Conservation (phyloP, 1,284 basidiomycete species). For the Amylostereum chailletii region DNA sequence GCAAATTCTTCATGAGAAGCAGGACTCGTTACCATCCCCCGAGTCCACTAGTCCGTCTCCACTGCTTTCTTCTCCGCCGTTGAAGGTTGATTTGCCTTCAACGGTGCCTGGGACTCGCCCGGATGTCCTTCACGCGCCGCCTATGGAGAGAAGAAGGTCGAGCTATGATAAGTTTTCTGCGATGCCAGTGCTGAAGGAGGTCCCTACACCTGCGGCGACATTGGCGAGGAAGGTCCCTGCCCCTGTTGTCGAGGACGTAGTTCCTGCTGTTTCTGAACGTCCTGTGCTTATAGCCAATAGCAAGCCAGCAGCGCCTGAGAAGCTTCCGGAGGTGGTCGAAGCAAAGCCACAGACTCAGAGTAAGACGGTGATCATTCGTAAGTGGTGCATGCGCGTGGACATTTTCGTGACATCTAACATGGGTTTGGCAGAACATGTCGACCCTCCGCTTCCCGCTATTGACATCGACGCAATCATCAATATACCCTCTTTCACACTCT, state of each 20-base stretch:
- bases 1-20: slow-evolving; percentile 41
- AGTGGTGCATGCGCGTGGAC: not conserved
- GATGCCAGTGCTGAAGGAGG: slow-evolving; percentile 61
- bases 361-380: not conserved
- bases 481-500: slow-evolving; percentile 15
- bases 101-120: not conserved
- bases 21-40: not conserved
- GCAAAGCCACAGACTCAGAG: not conserved
- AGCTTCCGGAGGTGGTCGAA: no score
- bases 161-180: slow-evolving; percentile 60
- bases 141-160: slow-evolving; percentile 51
- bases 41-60: not conserved
- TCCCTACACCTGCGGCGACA: slow-evolving; percentile 49
- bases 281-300: no score
- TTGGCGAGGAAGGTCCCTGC: slow-evolving; percentile 29
- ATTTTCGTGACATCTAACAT: not conserved
- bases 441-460: slow-evolving; percentile 39
- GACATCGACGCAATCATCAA: slow-evolving; percentile 39
- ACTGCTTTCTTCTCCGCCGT: not conserved
- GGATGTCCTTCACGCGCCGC: slow-evolving; percentile 4
- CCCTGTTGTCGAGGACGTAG: slow-evolving; percentile 6
- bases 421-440: slow-evolving; percentile 25
- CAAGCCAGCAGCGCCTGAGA: no score
- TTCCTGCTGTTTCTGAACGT: not conserved
- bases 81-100: not conserved